A percentile compares a stretch with the other conserved stretches of the same genome.
Conservation (phyloP, 73 alveolate genomes). For the Paramecium sexaurelia region DNA sequence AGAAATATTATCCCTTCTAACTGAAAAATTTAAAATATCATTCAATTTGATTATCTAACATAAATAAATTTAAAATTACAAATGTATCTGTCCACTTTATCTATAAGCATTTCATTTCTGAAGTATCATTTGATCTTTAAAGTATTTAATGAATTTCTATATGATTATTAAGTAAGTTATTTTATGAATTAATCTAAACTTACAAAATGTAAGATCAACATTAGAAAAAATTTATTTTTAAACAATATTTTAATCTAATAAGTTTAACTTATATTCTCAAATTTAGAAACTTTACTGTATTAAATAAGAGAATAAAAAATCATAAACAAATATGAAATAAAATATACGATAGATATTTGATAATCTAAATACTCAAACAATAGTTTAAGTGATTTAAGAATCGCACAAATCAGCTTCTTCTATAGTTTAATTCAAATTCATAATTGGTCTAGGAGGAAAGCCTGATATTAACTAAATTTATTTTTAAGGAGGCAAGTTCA, state of each 20-base stretch:
- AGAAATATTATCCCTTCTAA: too few species aligned
- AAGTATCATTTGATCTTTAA: too few species aligned
- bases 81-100: too few species aligned
- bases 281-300: background rate
- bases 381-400: slow-evolving; percentile 2
- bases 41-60: too few species aligned
- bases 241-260: slow-evolving; percentile 1
- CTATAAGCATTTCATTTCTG: too few species aligned
- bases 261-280: slow-evolving; percentile 28
- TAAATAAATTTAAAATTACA: too few species aligned
- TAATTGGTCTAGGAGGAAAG: slow-evolving; percentile 84
- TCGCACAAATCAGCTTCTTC: slow-evolving; percentile 78
- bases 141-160: too few species aligned
- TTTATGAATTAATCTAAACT: background rate
- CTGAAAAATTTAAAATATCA: too few species aligned
- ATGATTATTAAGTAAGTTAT: background rate
- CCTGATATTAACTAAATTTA: slow-evolving; percentile 73
- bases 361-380: background rate
- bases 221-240: background rate
- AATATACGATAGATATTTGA: background rate
- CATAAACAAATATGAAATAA: background rate
- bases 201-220: background rate
- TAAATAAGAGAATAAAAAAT: background rate
- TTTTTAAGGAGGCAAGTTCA: background rate
- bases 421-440: slow-evolving; percentile 69